Percentiles rank a stretch among this genome's conserved stretches.
Conservation (phyloP, 176 grass and related monocot genomes). For the Oryza coarctata region DNA sequence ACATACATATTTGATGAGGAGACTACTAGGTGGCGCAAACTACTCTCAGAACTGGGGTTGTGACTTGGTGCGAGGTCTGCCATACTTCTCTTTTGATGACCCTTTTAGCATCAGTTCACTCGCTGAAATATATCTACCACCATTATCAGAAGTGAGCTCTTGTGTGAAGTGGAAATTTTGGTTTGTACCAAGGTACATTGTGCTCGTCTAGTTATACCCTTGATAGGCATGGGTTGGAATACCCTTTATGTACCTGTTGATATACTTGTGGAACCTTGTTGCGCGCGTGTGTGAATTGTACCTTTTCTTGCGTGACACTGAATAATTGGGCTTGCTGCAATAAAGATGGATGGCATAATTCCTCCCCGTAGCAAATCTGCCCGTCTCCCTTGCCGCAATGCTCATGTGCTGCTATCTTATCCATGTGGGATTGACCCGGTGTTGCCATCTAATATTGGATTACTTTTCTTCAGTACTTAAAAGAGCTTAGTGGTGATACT, state of each 20-base stretch:
- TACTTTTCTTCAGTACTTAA: no score
- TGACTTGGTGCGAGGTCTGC: constrained; percentile 24
- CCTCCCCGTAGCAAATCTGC: not conserved
- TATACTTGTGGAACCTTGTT: not conserved
- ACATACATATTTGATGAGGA: constrained; percentile 98
- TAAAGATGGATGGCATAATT: not conserved
- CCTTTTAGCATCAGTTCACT: not conserved
- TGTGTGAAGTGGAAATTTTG: not conserved
- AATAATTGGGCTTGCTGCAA: constrained; percentile 24
- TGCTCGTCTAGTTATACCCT: not conserved
- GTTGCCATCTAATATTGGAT: no score
- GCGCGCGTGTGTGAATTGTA: not conserved
- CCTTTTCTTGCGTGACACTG: not conserved
- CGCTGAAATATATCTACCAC: constrained; percentile 5
- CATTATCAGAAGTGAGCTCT: constrained; percentile 22
- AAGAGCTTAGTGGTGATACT: no score
- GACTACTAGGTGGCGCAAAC: constrained; percentile 81
- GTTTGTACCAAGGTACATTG: not conserved
- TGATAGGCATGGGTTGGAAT: not conserved
- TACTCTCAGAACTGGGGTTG: constrained; percentile 73
- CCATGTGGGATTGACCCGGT: not conserved
- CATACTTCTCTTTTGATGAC: not conserved
- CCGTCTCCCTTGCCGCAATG: not conserved
- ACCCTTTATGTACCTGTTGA: constrained; percentile 1
- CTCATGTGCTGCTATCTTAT: not conserved